Evolutionary conservation across 257 asterid genomes (phyloP).

Genomic region (Oldenlandia corymbosa): DNA sequence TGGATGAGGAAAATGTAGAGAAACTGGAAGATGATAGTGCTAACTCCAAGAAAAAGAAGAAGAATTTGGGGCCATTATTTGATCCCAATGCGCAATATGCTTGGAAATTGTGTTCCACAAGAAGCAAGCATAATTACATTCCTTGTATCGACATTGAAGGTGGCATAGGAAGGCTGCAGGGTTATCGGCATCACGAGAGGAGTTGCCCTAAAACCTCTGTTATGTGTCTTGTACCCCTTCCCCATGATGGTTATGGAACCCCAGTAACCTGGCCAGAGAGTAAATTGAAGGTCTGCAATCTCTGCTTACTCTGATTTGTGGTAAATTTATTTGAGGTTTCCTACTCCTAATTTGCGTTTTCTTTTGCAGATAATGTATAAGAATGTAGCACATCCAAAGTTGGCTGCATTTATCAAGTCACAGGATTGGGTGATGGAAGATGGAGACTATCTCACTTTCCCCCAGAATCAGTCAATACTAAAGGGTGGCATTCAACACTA

Average conservation of each 20-base stretch:
- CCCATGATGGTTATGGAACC: conserved; percentile 61
- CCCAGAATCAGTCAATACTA: conserved; percentile 43
- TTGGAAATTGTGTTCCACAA: conserved; percentile 77
- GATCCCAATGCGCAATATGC: conserved; percentile 54
- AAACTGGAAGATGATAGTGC: conserved; percentile 37
- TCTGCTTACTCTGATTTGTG: conserved; percentile 3
- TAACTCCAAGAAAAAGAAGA: conserved; percentile 33
- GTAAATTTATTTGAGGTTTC: conserved; percentile 13
- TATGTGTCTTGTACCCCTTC: conserved; percentile 90
- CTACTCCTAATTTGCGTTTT: conserved; percentile 12
- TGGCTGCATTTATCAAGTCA: conserved; percentile 61
- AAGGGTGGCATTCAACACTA: conserved; percentile 81
- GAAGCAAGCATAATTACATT: conserved; percentile 87
- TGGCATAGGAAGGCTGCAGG: conserved; percentile 38
- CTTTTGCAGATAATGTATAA: conserved; percentile 60
- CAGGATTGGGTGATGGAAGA: conserved; percentile 74
- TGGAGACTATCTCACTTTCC: conserved; percentile 73
- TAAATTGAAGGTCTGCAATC: conserved; percentile 55
- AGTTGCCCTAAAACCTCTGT: conserved; percentile 68
- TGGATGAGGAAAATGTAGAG: conserved; percentile 42
- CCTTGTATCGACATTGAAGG: conserved; percentile 89
- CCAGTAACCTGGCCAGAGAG: conserved; percentile 85
- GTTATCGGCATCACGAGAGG: conserved; percentile 83
- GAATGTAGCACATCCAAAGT: conserved; percentile 88
- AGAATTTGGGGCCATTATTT: conserved; percentile 61